These are phyloP conservation scores for Apiospora marii DNA, from an alignment of 2,329 filamentous ascomycete genomes.

Conservation along the genomic window DNA sequence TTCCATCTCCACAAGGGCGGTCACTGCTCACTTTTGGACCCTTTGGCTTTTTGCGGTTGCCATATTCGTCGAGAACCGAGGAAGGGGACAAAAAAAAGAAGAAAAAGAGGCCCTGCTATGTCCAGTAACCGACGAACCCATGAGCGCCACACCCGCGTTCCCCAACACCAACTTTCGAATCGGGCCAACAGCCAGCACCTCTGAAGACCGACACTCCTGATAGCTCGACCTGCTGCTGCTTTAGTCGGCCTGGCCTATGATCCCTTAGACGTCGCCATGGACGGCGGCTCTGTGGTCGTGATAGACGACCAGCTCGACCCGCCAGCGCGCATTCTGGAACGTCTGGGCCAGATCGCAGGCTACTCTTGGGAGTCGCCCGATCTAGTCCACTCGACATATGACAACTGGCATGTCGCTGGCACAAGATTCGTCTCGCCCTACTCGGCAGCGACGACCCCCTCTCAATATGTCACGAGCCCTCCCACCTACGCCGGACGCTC, in stretches of 20 bases:
- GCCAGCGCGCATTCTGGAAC: slow-evolving; percentile 74
- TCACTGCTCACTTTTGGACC: slow-evolving; percentile 18
- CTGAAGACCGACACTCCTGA: neutral
- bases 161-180: slow-evolving; percentile 13
- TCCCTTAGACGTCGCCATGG: slow-evolving; percentile 16
- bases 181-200: slow-evolving; percentile 7
- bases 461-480: slow-evolving; percentile 53
- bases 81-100: neutral
- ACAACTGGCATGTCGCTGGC: slow-evolving; percentile 84
- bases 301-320: slow-evolving; percentile 67
- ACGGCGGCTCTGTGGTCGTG: slow-evolving; percentile 55
- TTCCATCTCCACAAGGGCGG: slow-evolving; percentile 19
- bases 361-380: slow-evolving; percentile 74
- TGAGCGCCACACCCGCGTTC: slow-evolving; percentile 21
- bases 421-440: slow-evolving; percentile 63
- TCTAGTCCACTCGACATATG: slow-evolving; percentile 76
- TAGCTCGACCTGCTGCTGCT: slow-evolving; percentile 10
- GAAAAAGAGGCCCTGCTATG: slow-evolving; percentile 12
- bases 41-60: slow-evolving; percentile 18
- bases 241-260: slow-evolving; percentile 21
- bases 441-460: slow-evolving; percentile 55
- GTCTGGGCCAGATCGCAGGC: slow-evolving; percentile 75
- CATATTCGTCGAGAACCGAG: slow-evolving; percentile 20
- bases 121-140: slow-evolving; percentile 22
- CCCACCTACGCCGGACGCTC: slow-evolving; percentile 50